Evolutionary conservation across 1,139 yeast genomes (phyloP).

Genomic region (Debaryomyces subglobosus): DNA sequence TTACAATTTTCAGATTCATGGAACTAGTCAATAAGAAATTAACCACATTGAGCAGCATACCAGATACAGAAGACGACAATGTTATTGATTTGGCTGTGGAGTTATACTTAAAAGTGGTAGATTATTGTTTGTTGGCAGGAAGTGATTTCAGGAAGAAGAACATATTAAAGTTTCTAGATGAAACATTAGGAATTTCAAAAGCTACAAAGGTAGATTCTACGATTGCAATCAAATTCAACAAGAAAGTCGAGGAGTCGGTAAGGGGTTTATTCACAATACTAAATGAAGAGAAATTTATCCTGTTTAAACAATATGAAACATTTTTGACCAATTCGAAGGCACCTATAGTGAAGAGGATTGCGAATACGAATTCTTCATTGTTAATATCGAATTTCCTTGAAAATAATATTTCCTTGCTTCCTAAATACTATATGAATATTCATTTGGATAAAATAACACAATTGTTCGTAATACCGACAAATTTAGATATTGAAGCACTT

Average conservation of each 20-base stretch:
- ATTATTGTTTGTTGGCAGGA: conserved; percentile 11
- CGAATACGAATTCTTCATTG: background rate
- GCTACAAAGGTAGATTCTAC: background rate
- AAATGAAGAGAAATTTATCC: conserved; percentile 20
- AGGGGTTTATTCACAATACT: conserved; percentile 13
- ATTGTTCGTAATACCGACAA: conserved; percentile 18
- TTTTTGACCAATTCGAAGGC: conserved; percentile 18
- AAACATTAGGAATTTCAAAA: conserved; percentile 13
- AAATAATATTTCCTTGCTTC: conserved; percentile 32
- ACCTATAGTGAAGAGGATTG: background rate
- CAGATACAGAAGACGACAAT: conserved; percentile 11
- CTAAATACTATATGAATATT: conserved; percentile 34
- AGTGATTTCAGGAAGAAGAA: conserved; percentile 37
- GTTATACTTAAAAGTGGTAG: conserved; percentile 9
- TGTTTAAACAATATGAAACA: conserved; percentile 18
- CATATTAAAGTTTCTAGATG: conserved; percentile 28
- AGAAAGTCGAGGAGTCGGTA: conserved; percentile 5
- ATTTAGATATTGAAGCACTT: conserved; percentile 25
- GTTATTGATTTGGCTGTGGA: conserved; percentile 9
- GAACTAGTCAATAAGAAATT: conserved; percentile 45
- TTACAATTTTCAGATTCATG: conserved; percentile 24
- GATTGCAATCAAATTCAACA: background rate
- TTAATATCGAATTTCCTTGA: conserved; percentile 28
- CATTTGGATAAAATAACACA: conserved; percentile 19
- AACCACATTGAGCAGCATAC: conserved; percentile 25